Evolutionary conservation across 495 filamentous ascomycete genomes (phyloP).

Genomic region (Neurospora sp.): DNA sequence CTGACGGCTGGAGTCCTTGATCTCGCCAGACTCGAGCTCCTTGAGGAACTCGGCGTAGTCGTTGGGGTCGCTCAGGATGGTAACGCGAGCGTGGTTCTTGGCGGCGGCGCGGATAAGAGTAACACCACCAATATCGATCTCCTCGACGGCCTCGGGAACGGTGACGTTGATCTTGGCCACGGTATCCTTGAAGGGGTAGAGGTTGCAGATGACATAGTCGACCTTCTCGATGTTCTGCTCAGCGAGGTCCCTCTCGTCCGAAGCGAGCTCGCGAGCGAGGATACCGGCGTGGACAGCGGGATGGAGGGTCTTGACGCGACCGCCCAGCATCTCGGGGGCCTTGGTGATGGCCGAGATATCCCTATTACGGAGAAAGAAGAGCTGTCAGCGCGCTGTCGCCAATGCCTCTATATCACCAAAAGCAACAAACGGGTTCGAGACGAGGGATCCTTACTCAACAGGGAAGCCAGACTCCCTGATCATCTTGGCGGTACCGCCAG

Average conservation of each 20-base stretch:
- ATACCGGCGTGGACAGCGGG: slow-evolving; percentile 90
- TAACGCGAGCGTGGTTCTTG: slow-evolving; percentile 93
- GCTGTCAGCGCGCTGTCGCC: background rate
- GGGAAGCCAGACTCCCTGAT: slow-evolving; percentile 90
- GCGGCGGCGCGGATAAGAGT: slow-evolving; percentile 92
- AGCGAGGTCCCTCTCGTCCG: slow-evolving; percentile 92
- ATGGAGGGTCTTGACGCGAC: slow-evolving; percentile 94
- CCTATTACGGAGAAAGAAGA: slow-evolving; percentile 32
- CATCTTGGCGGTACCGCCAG: slow-evolving; percentile 87
- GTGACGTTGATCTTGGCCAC: slow-evolving; percentile 94
- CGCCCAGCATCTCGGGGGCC: slow-evolving; percentile 95
- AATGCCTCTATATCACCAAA: background rate
- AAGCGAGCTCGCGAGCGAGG: slow-evolving; percentile 80
- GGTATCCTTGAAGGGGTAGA: slow-evolving; percentile 98
- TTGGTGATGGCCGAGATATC: slow-evolving; percentile 96
- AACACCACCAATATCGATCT: slow-evolving; percentile 96
- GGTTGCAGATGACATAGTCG: slow-evolving; percentile 96
- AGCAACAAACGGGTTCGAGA: background rate
- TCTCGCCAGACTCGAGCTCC: slow-evolving; percentile 78
- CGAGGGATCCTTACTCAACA: slow-evolving; percentile 59
- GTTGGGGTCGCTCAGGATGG: slow-evolving; percentile 82
- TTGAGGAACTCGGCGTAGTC: slow-evolving; percentile 92
- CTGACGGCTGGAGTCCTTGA: slow-evolving; percentile 72
- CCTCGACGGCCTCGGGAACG: slow-evolving; percentile 90
- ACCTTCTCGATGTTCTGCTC: slow-evolving; percentile 96